Evolutionary conservation across 176 grass and related monocot genomes (phyloP), one percentile per base, ranked within the genome.

Genomic region (Ensete ventricosum): DNA sequence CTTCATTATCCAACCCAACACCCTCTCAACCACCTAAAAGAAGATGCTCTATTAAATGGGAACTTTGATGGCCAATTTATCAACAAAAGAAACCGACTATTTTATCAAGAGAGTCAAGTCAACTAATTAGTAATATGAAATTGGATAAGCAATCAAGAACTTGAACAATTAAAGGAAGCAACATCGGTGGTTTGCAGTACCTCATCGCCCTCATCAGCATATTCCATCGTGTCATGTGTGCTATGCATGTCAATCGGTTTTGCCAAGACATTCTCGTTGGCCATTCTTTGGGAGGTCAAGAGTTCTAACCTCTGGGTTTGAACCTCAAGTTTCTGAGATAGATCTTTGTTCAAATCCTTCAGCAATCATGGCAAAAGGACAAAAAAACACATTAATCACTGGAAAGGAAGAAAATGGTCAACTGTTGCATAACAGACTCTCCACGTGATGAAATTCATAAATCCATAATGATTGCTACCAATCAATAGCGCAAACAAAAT

Each of bases 121-220:
- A 8, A 70, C 43, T 51, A 51, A 19, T 13, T 1, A 22, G 34
- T 43, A 9, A 20, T 70, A 50, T 50, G 67, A 52, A 22, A 69
- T 19, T 8, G 14, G 67, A 70, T 51, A 19, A 70, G 34, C 14
- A n/a, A 50, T 21, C 11, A 10, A 51, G 14, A n/a, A 70, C 14
- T 12, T 0, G 16, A 20, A 21, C 9, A 70, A 50, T 51, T 13
- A 70, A 50, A 24, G 9, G 48, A 50, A 70, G 1, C 8, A 70
- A 50, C 48, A 21, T 51, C 19, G 0, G 3, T 19, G 1, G n/a
- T 50, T 7, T 43, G 74, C 25, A 69, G 49, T 75, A 92, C 96
- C 96, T 99, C 91, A 79, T 99, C 96, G 76, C 91, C 96, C 84
- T 99, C 96, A 55, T 99, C 96, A 75, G 96, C 91, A 84, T 95